Conservation (phyloP, 2,329 filamentous ascomycete genomes). For the Didymella glomerata region DNA sequence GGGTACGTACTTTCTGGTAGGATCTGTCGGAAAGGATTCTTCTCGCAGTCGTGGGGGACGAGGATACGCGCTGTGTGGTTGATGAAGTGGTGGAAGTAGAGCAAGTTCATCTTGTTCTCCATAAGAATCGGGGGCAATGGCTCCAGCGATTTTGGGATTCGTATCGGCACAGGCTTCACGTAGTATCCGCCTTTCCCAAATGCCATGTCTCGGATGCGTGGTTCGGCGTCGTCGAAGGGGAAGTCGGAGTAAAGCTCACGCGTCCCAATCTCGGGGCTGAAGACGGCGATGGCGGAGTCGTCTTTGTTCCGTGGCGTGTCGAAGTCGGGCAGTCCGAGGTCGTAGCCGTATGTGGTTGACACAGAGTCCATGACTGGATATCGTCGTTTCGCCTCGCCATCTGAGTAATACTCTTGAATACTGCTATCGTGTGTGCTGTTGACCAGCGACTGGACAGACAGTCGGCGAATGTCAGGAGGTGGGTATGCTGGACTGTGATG, state of each 20-base stretch:
- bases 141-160: slow-evolving; percentile 65
- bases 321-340: slow-evolving; percentile 73
- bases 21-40: slow-evolving; percentile 68
- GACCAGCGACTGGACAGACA: slow-evolving; percentile 73
- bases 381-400: slow-evolving; percentile 56
- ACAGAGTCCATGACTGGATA: slow-evolving; percentile 43
- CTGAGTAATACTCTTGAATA: slow-evolving; percentile 22
- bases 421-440: slow-evolving; percentile 32
- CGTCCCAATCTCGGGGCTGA: slow-evolving; percentile 44
- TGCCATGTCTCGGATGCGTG: slow-evolving; percentile 59
- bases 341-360: slow-evolving; percentile 71
- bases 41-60: slow-evolving; percentile 68
- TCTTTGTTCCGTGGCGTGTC: slow-evolving; percentile 79
- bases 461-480: slow-evolving; percentile 56
- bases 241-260: slow-evolving; percentile 47
- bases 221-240: slow-evolving; percentile 45
- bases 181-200: slow-evolving; percentile 74
- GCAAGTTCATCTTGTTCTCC: slow-evolving; percentile 80
- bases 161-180: slow-evolving; percentile 71
- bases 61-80: slow-evolving; percentile 79
- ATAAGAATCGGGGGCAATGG: slow-evolving; percentile 65
- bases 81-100: slow-evolving; percentile 78
- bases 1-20: slow-evolving; percentile 66
- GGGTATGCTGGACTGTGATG: slow-evolving; percentile 40
- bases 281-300: slow-evolving; percentile 65